Base-by-base conservation (phyloP, 2,329 filamentous ascomycete genomes). In the Botrytis galanthina region DNA sequence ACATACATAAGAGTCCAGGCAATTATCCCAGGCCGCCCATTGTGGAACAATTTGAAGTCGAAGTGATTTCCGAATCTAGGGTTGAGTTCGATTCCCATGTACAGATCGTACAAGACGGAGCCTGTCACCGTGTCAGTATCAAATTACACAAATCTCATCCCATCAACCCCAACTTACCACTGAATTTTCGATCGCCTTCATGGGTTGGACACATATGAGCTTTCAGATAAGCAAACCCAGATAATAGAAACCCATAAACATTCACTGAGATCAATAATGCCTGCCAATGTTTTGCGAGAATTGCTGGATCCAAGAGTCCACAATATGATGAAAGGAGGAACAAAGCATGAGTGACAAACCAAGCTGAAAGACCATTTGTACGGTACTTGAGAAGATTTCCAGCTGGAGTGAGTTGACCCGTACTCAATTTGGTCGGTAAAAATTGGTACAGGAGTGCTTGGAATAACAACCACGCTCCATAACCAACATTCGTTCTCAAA, bases 41-140 rank as follows among this genome's bases (percentile, higher is more conserved):
- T 86, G 67, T 82, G 84, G 74, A 86, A 86, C 0, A 86, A 78
- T 73, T 86, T 86, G 39, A 85, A 81, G 74, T 86, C 85, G 76
- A 84, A 86, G 20, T 76, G 78, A 3, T 80, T 76, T 0, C 84
- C 83, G 39, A 85, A 76, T 61, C 84, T 78, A 0, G 84, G 84
- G 66, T 86, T 85, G 6, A 86, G 73, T 75, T 86, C 84, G 42
- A 85, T 82, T 0, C 84, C 84, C 82, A 84, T 85, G 71, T 83
- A 85, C 68, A 85, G 80, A 73, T 86, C 84, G 60, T 85, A 85
- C 0, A 84, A 64, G 1, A 77, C 75, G 4, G 81, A 84, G 35
- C 80, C 83, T 83, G 20, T 7, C 7, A n/a, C 67, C 67, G 26
- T 42, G 68, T 75, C 37, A 77, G 68, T 57, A 64, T 37, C 29